Percentiles rank a stretch among this genome's conserved stretches.
Conservation (phyloP, 140 eudicot species). For the Oenanthe javanica region DNA sequence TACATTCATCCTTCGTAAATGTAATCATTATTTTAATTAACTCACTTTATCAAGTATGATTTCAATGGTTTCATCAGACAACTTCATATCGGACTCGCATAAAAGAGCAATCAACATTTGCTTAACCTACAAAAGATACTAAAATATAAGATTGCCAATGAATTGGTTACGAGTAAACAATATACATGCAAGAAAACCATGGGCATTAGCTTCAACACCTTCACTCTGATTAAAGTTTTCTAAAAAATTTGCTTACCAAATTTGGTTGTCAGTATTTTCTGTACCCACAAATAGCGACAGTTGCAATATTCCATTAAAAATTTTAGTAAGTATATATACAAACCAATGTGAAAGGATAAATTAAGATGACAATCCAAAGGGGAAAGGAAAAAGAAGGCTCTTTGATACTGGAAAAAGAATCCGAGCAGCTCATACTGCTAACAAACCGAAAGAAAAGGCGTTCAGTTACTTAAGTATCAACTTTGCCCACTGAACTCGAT, state of each 20-base stretch:
- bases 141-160: constrained; percentile 15
- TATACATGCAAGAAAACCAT: background rate
- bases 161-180: constrained; percentile 4
- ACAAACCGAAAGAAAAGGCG: background rate
- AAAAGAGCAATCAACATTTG: constrained; percentile 94
- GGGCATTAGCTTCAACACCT: background rate
- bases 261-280: background rate
- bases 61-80: constrained; percentile 93
- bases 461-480: background rate
- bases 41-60: constrained; percentile 72
- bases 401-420: background rate
- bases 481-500: background rate
- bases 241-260: background rate
- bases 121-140: constrained; percentile 56
- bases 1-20: background rate
- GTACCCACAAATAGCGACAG: background rate
- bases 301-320: background rate
- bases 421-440: background rate
- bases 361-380: background rate
- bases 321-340: background rate
- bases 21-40: background rate
- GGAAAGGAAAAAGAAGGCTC: background rate
- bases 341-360: background rate
- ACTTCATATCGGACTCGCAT: constrained; percentile 89
- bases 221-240: background rate